Base-by-base conservation (phyloP, 805 yeast species). In the Sugiyamaella boreocaroliniensis region DNA sequence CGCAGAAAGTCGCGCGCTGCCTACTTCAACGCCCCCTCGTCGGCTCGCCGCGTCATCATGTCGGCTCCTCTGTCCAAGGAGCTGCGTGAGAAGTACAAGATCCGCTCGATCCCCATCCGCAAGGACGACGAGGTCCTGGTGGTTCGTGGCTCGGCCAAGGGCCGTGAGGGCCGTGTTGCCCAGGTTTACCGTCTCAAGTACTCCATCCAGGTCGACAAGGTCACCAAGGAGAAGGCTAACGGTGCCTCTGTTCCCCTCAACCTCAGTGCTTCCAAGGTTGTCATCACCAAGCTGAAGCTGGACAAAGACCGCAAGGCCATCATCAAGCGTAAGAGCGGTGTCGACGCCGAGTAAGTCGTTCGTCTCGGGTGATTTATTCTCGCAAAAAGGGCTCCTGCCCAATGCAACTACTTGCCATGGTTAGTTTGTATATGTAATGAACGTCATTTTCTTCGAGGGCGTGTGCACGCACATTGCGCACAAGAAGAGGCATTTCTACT, bases 1-100 rank as follows among this genome's bases (percentile, higher is more conserved):
- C 93, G 99, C 83, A 86, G 95, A 78, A 93, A 93, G 86, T 82
- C 97, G 77, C 90, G 99, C 87, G 93, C 93, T 88, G 98, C 98
- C 77, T 87, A 93, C 86, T 93, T 93, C 92, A 81, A 80, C 71
- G 95, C 99, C 68, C 95, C 98, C 71, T 92, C 99, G 65, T 85
- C 92, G 67, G 88, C 80, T 72, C 88, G 97, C 81, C 88, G 98
- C 81, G 79, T 77, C 67, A 79, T 93, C 76, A 80, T 93, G 85
- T 86, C 97, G 71, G 98, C 99, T 75, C 97, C 98, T 71, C 84
- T 93, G 73, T 92, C 98, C 70, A 93, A 93, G 84, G 99, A 93
- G 82, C 87, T 93, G 78, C 86, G 95, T 76, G 95, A 85, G 76
- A 85, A 93, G 82, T 93, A 90, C 88, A 89, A 89, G 76, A 80